Percentiles rank a stretch among this genome's conserved stretches.
Conservation (phyloP, 1,284 basidiomycete genomes). For the Sparassis latifolia region DNA sequence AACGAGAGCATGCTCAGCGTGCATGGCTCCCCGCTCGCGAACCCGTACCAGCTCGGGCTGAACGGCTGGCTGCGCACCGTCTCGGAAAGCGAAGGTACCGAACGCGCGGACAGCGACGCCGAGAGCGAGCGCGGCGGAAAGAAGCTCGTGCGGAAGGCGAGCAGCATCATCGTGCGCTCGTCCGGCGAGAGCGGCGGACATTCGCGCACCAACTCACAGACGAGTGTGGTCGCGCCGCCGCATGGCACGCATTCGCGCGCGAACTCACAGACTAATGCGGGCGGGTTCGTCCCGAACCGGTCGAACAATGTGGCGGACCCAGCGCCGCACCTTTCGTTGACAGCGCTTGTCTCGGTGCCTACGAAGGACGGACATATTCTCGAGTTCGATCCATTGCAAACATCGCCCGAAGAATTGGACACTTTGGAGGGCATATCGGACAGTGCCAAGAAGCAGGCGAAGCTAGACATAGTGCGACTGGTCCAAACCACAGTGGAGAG, state of each 20-base stretch:
- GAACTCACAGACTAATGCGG: constrained; percentile 28
- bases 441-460: constrained; percentile 74
- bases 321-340: constrained; percentile 10
- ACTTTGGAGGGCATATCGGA: constrained; percentile 69
- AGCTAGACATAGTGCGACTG: constrained; percentile 63
- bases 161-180: constrained; percentile 59
- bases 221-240: constrained; percentile 31
- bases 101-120: constrained; percentile 13
- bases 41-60: constrained; percentile 60
- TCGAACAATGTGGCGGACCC: constrained; percentile 20
- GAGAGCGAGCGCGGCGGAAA: constrained; percentile 3
- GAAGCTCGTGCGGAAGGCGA: constrained; percentile 40
- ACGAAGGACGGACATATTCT: constrained; percentile 69
- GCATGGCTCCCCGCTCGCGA: constrained; percentile 72
- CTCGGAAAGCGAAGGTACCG: constrained; percentile 13
- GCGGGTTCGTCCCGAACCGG: constrained; percentile 6
- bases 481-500: constrained; percentile 65
- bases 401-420: constrained; percentile 63
- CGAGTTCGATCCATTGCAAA: constrained; percentile 72
- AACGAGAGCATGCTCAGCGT: constrained; percentile 70
- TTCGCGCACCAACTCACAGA: constrained; percentile 44
- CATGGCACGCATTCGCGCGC: constrained; percentile 36
- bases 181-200: constrained; percentile 29
- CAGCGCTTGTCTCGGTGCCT: constrained; percentile 51
- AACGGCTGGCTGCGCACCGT: constrained; percentile 27